Percentiles rank a stretch among this genome's conserved stretches.
phyloP scores from a whole-genome alignment of 2,329 filamentous ascomycete species.

The Periconia macrospinosa region DNA sequence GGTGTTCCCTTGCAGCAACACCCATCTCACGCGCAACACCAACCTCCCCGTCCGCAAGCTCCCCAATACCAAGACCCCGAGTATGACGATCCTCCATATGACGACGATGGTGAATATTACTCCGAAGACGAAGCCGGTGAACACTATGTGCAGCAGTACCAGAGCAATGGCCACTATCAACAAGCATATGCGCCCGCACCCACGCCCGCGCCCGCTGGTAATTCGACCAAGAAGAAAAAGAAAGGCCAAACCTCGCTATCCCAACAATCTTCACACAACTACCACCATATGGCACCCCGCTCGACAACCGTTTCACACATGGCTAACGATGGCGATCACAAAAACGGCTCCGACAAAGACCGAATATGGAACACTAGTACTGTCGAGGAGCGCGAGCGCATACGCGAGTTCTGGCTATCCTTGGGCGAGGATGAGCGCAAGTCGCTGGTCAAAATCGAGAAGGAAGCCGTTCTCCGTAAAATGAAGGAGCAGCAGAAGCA shows the following conservation, averaged over 20 bases:
- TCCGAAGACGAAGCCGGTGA: slow-evolving; percentile 42
- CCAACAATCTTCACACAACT: slow-evolving; percentile 24
- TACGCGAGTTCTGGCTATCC: slow-evolving; percentile 97
- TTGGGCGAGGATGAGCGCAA: slow-evolving; percentile 93
- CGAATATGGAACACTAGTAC: slow-evolving; percentile 98
- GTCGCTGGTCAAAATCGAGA: slow-evolving; percentile 95
- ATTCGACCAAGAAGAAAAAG: slow-evolving; percentile 62
- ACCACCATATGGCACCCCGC: slow-evolving; percentile 29
- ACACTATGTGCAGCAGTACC: slow-evolving; percentile 35
- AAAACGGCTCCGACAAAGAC: slow-evolving; percentile 61
- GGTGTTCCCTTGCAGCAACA: slow-evolving; percentile 24
- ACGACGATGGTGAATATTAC: slow-evolving; percentile 42
- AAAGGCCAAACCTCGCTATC: slow-evolving; percentile 52
- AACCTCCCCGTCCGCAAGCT: slow-evolving; percentile 26
- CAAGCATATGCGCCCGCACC: slow-evolving; percentile 26
- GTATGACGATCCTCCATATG: slow-evolving; percentile 45
- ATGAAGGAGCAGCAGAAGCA: slow-evolving; percentile 99
- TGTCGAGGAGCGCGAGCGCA: slow-evolving; percentile 91
- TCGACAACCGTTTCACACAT: slow-evolving; percentile 48
- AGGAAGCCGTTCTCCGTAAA: slow-evolving; percentile 95
- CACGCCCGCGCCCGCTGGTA: slow-evolving; percentile 13
- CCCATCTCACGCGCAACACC: slow-evolving; percentile 7
- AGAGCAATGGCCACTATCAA: slow-evolving; percentile 35
- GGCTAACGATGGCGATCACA: slow-evolving; percentile 46
- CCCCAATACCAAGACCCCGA: slow-evolving; percentile 49